These are phyloP conservation scores for Melanopsichium pennsylvanicum DNA, from an alignment of 1,284 basidiomycete species.

Conservation along the genomic window DNA sequence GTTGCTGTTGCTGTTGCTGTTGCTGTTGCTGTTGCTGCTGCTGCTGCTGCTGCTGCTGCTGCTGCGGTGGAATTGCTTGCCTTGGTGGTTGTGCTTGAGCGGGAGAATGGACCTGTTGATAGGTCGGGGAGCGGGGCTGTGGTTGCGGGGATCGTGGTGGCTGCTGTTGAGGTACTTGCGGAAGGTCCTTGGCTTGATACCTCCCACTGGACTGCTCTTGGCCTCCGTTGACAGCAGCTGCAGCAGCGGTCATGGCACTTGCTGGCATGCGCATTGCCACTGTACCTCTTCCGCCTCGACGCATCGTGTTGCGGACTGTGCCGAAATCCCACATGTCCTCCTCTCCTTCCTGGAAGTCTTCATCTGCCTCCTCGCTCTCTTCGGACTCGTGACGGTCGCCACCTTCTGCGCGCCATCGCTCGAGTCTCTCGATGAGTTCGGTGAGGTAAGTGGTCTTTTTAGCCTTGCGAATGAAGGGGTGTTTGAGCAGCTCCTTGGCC, in stretches of 20 bases:
- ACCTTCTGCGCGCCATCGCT: conserved; percentile 85
- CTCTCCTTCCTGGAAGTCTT: conserved; percentile 47
- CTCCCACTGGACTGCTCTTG: conserved; percentile 15
- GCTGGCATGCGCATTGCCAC: conserved; percentile 50
- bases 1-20: conserved; percentile 17
- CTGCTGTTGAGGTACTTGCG: conserved; percentile 31
- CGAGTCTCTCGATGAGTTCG: conserved; percentile 91
- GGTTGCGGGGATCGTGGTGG: conserved; percentile 14
- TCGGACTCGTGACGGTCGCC: conserved; percentile 56
- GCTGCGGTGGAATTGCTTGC: conserved; percentile 9
- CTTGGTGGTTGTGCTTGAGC: conserved; percentile 22
- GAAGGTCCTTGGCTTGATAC: conserved; percentile 36
- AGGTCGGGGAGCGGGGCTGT: conserved; percentile 19
- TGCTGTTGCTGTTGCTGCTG: conserved; percentile 18
- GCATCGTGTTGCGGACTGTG: conserved; percentile 54
- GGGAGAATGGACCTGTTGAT: conserved; percentile 12
- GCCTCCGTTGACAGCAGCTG: conserved; percentile 29
- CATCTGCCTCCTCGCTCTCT: conserved; percentile 50
- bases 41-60: conserved; percentile 12
- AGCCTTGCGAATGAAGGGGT: conserved; percentile 92
- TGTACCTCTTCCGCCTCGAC: conserved; percentile 38
- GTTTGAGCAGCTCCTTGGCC: conserved; percentile 92
- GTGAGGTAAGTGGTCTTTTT: conserved; percentile 93
- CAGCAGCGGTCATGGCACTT: conserved; percentile 43
- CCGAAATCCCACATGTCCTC: conserved; percentile 62